Conservation (phyloP, 805 yeast species). For the Wickerhamomyces sydowiorum region DNA sequence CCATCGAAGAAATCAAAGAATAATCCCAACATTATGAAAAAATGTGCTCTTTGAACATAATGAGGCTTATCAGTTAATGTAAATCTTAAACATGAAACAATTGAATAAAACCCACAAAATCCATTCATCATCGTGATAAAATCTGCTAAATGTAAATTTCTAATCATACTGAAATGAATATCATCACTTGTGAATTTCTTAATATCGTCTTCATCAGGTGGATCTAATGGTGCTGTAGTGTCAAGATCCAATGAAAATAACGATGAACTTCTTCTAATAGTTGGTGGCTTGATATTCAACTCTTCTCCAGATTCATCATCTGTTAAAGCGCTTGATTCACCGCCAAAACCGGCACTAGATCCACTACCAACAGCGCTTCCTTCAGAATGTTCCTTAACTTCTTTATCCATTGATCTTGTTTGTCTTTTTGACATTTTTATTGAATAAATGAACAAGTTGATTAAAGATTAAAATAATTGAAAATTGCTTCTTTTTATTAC, state of each 20-base stretch:
- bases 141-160: constrained; percentile 92
- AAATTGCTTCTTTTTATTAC: no score
- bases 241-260: constrained; percentile 40
- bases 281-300: constrained; percentile 15
- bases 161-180: constrained; percentile 79
- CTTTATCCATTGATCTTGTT: constrained; percentile 13
- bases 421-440: constrained; percentile 13
- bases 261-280: constrained; percentile 47
- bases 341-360: constrained; percentile 12
- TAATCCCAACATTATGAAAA: constrained; percentile 83
- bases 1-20: constrained; percentile 97
- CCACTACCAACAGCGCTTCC: neutral
- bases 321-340: constrained; percentile 14
- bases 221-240: constrained; percentile 48
- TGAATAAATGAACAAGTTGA: constrained; percentile 1
- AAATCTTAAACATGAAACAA: constrained; percentile 79
- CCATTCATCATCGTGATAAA: constrained; percentile 93
- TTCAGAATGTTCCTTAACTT: neutral
- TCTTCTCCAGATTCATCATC: constrained; percentile 7
- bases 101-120: constrained; percentile 87
- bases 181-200: constrained; percentile 74
- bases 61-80: constrained; percentile 63
- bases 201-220: constrained; percentile 74
- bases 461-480: no score
- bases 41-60: constrained; percentile 82